Evolutionary conservation across 768 basidiomycete species (phyloP).

Genomic region (Auricularia sp.): DNA sequence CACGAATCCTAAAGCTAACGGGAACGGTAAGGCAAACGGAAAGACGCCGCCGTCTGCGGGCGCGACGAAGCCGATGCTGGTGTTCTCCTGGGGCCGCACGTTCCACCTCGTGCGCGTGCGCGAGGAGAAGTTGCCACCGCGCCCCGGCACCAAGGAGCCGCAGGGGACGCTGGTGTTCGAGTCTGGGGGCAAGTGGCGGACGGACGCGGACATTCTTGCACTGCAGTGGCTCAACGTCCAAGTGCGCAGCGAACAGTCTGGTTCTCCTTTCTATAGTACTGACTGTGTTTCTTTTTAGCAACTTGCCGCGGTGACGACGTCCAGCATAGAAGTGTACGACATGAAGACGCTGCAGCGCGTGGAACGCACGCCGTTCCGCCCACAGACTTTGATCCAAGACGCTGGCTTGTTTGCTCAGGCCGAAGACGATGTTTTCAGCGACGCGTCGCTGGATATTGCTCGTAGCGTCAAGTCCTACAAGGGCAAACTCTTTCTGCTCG

Average conservation of each 20-base stretch:
- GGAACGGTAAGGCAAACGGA: slow-evolving; percentile 17
- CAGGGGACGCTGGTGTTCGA: slow-evolving; percentile 52
- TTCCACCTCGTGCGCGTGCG: slow-evolving; percentile 57
- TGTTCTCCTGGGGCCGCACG: slow-evolving; percentile 73
- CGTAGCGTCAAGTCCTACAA: slow-evolving; percentile 77
- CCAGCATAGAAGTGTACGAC: slow-evolving; percentile 61
- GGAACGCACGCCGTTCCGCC: slow-evolving; percentile 52
- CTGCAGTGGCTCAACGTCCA: slow-evolving; percentile 82
- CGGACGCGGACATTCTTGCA: slow-evolving; percentile 53
- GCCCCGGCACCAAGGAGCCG: slow-evolving; percentile 48
- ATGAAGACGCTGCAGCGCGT: slow-evolving; percentile 42
- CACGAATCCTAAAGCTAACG: slow-evolving; percentile 2
- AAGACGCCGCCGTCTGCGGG: slow-evolving; percentile 11
- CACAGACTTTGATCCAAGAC: slow-evolving; percentile 29
- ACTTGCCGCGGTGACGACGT: slow-evolving; percentile 50
- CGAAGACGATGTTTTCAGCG: slow-evolving; percentile 29
- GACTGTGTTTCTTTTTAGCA: slow-evolving; percentile 35
- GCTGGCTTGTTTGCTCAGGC: background rate
- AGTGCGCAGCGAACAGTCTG: slow-evolving; percentile 46
- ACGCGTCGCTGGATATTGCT: slow-evolving; percentile 42
- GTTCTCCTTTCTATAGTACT: background rate
- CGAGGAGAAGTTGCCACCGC: slow-evolving; percentile 34
- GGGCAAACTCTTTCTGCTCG: slow-evolving; percentile 83
- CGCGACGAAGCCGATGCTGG: slow-evolving; percentile 52
- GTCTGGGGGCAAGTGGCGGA: slow-evolving; percentile 47